Base-by-base conservation (phyloP, 2,329 filamentous ascomycete species). In the Xylariales sp. region DNA sequence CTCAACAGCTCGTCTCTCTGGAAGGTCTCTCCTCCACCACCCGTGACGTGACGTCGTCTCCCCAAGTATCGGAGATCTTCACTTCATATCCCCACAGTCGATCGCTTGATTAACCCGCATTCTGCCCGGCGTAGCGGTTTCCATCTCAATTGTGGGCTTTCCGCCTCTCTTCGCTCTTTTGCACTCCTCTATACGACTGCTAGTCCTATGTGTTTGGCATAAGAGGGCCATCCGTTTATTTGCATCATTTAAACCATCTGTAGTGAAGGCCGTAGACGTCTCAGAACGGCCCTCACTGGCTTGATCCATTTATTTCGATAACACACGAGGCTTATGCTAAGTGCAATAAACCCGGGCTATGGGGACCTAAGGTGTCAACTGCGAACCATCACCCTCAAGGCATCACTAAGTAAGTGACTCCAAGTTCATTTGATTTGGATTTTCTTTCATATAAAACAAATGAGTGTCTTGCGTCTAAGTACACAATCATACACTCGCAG, bases 391-490 rank as follows among this genome's bases (percentile, higher is more conserved):
- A 41, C 49, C 50, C 8, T 39, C 64, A 36, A 53, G 32, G 32
- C 32, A 53, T 41, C 23, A 45, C 43, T n/a, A 53, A 32, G 58
- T 55, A 52, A 56, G 62, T 46, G 53, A 36, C 52, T 58, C 55
- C 55, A 59, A 41, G 36, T 70, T 74, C 59, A 62, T 69, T 69
- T 70, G 61, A 69, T 68, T 67, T 67, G 59, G 9, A 68, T 71
- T 70, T 74, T 67, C 67, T 71, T 75, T 73, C 64, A 71, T 74
- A 74, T 67, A 73, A 70, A 75, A 73, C 70, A 76, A 75, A 72
- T 63, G 71, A 72, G 71, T 75, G 74, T 73, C 65, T 72, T 68
- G 63, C 64, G 69, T 74, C 68, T 57, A 59, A 54, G 61, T 67
- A 71, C 69, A 62, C 71, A 72, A 66, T 69, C 65, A 68, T 69